Evolutionary conservation across 257 asterid species (phyloP), one percentile per base, ranked within the genome.

Genomic region (Henckelia pumila): DNA sequence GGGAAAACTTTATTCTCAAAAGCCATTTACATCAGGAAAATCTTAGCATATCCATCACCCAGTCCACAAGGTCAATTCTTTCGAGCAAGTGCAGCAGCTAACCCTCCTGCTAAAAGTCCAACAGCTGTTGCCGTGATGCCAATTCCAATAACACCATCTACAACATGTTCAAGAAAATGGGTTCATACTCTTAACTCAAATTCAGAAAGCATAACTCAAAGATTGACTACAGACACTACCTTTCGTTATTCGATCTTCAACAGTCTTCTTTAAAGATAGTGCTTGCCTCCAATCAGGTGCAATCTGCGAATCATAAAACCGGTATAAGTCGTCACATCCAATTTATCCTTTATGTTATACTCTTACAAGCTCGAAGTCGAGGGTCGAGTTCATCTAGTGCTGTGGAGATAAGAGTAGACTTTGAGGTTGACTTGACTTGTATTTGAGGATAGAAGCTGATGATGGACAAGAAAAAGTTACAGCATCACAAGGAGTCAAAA

Each of bases 241-340:
- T 82, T 89, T 88, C 10, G 87, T 89, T 14, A 89, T 70, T 74
- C 77, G 76, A 26, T 88, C 92, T 75, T 84, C 88, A 24, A 88
- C 80, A 4, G 82, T 70, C 76, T 82, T 81, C 84, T 81, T 84
- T 35, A 90, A 83, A 59, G 84, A 75, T 58, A 81, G 72, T 57
- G 97, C 92, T 78, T 88, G 94, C 66, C 91, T 84, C 91, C 91
- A 87, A 66, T 87, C 89, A 0, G 93, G 91, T 50, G 86, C 91
- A 82, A 89, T 87, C 96, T 89, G 56, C 63, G 49, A 66, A 32
- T 11, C 16, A 25, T 32, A 40, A 50, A 29, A 17, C 23, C 0
- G 0, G 44, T n/a, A n/a, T n/a, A 26, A 14, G 13, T 30, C 30
- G 60, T 57, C 6, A 40, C 3, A 35, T 35, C 4, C 50, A 40